Evolutionary conservation across 306 rosid genomes (phyloP).

Genomic region (Sechiopsis laciniata): DNA sequence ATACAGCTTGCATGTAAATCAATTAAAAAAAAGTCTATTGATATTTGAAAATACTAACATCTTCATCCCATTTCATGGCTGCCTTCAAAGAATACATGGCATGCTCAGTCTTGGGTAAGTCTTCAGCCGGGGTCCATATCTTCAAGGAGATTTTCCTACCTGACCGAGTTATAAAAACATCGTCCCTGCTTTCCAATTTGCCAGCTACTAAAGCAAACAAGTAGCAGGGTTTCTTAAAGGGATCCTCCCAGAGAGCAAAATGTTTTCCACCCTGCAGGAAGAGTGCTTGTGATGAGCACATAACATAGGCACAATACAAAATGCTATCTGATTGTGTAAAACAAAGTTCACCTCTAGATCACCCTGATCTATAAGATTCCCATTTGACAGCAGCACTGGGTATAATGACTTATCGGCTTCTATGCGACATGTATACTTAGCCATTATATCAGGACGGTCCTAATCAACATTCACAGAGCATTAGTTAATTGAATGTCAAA

Average conservation of each 20-base stretch:
- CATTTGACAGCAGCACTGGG: slow-evolving; percentile 93
- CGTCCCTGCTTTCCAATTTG: slow-evolving; percentile 82
- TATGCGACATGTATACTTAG: slow-evolving; percentile 73
- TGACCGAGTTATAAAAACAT: slow-evolving; percentile 56
- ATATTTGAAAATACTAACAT: slow-evolving; percentile 48
- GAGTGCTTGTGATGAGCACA: neutral
- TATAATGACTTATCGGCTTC: slow-evolving; percentile 80
- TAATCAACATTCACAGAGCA: slow-evolving; percentile 33
- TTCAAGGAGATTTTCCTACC: slow-evolving; percentile 76
- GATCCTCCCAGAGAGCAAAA: slow-evolving; percentile 93
- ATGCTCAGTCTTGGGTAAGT: slow-evolving; percentile 82
- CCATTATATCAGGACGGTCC: slow-evolving; percentile 99
- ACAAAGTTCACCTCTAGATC: slow-evolving; percentile 63
- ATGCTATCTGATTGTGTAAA: slow-evolving; percentile 1
- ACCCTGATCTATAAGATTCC: slow-evolving; percentile 80
- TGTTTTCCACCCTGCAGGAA: slow-evolving; percentile 75
- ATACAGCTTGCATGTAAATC: slow-evolving; percentile 4
- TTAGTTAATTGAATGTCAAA: slow-evolving; percentile 27
- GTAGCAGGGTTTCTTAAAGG: slow-evolving; percentile 95
- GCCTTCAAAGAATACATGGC: slow-evolving; percentile 95
- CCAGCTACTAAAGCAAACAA: slow-evolving; percentile 99
- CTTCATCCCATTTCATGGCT: slow-evolving; percentile 99
- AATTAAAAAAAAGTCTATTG: slow-evolving; percentile 21
- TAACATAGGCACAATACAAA: neutral
- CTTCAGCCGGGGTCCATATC: slow-evolving; percentile 92